These are phyloP conservation scores for Pseudogymnoascus sp. DNA, from an alignment of 2,329 filamentous ascomycete species.

Conservation along the genomic window DNA sequence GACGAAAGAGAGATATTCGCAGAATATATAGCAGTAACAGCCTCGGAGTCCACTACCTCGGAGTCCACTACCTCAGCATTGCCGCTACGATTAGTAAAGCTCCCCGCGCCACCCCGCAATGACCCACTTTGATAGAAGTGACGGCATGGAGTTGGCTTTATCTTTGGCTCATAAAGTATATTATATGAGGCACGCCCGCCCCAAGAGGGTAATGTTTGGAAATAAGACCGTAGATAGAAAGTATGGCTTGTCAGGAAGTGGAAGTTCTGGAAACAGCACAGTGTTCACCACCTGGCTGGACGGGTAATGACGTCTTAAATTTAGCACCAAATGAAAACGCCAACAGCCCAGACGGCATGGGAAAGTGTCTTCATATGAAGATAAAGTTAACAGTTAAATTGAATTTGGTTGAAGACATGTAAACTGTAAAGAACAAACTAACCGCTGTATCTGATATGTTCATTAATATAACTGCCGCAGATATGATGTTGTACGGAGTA, in stretches of 20 bases:
- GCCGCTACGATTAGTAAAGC: not conserved
- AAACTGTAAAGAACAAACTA: not conserved
- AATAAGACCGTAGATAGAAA: not conserved
- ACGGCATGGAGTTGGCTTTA: not conserved
- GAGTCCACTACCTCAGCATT: not conserved
- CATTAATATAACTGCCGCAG: not conserved
- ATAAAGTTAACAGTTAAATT: not conserved
- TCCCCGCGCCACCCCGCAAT: not conserved
- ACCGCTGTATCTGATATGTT: not conserved
- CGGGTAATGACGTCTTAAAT: not conserved
- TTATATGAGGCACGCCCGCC: not conserved
- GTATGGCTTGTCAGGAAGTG: not conserved
- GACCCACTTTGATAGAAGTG: constrained; percentile 3
- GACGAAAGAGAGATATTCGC: not conserved
- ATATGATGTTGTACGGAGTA: not conserved
- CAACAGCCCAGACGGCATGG: not conserved
- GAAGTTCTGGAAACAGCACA: not conserved
- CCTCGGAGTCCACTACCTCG: not conserved
- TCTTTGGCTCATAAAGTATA: not conserved
- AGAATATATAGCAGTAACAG: not conserved
- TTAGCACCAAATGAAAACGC: not conserved
- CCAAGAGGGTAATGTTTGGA: not conserved
- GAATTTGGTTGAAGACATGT: not conserved
- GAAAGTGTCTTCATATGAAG: not conserved
- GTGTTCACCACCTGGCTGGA: not conserved